Base-by-base conservation (phyloP, 306 rosid genomes). In the Sicyos baderoa region DNA sequence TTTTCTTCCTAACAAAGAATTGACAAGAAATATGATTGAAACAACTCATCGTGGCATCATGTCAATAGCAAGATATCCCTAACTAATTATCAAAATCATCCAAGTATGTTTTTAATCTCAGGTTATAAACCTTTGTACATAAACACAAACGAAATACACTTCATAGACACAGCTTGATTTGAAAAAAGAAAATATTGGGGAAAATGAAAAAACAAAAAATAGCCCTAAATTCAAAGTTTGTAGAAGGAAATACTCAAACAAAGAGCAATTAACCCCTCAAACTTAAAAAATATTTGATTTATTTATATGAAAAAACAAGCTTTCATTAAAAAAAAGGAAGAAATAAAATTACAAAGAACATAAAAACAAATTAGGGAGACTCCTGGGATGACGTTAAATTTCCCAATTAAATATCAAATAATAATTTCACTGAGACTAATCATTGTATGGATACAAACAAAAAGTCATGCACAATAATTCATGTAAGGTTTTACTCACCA, bases 1-100 rank as follows among this genome's bases (percentile, higher is more conserved):
- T 85, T 90, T 78, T 94, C 99, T 75, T 88, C 99, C 99, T 94
- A 95, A 78, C 76, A 73, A 76, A 79, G 72, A 67, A 75, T 77
- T 66, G 75, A 79, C 79, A 76, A 55, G 22, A 79, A 54, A 74
- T 29, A 40, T 53, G 49, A 75, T 78, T 79, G 73, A 82, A 78
- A 73, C 40, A 40, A 72, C 52, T 8, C 37, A 69, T 51, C 42
- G 32, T 52, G 49, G 29, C 35, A 66, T 65, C 54, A 65, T 4
- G 18, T 48, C 57, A 22, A 48, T 1, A 23, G 70, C 53, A 64
- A 64, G 52, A 42, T 11, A 64, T 42, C 22, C 32, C 17, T 3
- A 42, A 18, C 13, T 64, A 64, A 44, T 21, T 17, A 64, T 42
- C 51, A 47, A 47, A 47, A 47, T 47, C 50, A 44, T 40, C 52